These are phyloP conservation scores for Aspergillus haitiensis DNA, from an alignment of 495 filamentous ascomycete species.

Conservation along the genomic window DNA sequence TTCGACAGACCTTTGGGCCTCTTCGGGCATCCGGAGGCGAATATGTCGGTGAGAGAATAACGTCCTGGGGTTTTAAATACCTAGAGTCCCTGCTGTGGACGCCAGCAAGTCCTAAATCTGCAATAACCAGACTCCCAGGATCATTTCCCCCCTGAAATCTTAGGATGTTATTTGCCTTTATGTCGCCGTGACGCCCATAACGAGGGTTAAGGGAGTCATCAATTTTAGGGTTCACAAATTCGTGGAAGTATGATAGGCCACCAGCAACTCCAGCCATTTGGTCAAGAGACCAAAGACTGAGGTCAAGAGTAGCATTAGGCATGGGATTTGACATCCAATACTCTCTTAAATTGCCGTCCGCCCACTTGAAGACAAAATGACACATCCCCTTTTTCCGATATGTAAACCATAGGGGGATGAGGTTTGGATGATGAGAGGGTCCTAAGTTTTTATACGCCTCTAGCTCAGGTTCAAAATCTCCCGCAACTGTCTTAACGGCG, in stretches of 20 bases:
- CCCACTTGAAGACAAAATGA: constrained; percentile 31
- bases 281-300: constrained; percentile 21
- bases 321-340: constrained; percentile 19
- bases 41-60: constrained; percentile 26
- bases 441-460: not conserved
- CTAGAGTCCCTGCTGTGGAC: constrained; percentile 25
- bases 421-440: not conserved
- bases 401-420: constrained; percentile 14
- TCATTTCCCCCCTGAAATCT: constrained; percentile 19
- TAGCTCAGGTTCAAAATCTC: constrained; percentile 4
- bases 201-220: constrained; percentile 12
- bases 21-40: constrained; percentile 44
- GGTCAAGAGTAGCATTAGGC: not conserved
- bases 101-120: constrained; percentile 24
- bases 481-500: not conserved
- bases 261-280: constrained; percentile 25
- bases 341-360: constrained; percentile 25
- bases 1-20: constrained; percentile 33
- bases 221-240: constrained; percentile 3
- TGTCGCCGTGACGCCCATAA: constrained; percentile 26
- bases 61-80: not conserved
- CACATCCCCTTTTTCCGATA: constrained; percentile 6
- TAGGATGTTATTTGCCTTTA: constrained; percentile 39
- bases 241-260: constrained; percentile 23
- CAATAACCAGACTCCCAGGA: constrained; percentile 21